Conservation (phyloP, 2,329 filamentous ascomycete genomes). For the Hypocreales sp. region DNA sequence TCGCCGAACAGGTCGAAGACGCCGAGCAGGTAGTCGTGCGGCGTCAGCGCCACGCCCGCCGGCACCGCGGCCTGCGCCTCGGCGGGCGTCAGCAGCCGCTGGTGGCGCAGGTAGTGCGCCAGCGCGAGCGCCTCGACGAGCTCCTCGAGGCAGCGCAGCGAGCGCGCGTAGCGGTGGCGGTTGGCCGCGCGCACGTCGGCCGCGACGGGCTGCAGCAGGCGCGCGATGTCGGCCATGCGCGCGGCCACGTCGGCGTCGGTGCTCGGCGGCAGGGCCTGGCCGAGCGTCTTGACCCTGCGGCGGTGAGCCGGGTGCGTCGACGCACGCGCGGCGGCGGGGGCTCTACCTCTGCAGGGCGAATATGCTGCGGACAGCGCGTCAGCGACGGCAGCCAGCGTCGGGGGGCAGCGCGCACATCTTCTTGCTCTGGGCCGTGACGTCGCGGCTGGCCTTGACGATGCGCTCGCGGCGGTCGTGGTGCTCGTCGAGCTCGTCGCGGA, state of each 20-base stretch:
- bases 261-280: constrained; percentile 46
- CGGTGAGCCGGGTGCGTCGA: too few species aligned
- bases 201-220: constrained; percentile 51
- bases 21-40: constrained; percentile 78
- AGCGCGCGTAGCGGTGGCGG: constrained; percentile 63
- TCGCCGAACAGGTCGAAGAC: constrained; percentile 91
- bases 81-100: constrained; percentile 54
- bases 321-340: too few species aligned
- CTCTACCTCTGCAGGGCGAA: constrained; percentile 22
- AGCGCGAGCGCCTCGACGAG: constrained; percentile 88
- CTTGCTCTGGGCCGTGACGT: constrained; percentile 89
- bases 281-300: constrained; percentile 46
- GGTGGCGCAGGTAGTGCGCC: constrained; percentile 68
- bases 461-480: constrained; percentile 87
- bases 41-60: constrained; percentile 46
- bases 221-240: constrained; percentile 55
- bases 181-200: constrained; percentile 67
- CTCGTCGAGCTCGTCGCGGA: constrained; percentile 79
- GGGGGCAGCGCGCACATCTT: constrained; percentile 55
- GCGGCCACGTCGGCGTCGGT: constrained; percentile 56
- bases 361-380: constrained; percentile 13
- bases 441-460: constrained; percentile 78
- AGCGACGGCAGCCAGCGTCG: not conserved
- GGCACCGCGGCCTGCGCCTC: constrained; percentile 38
- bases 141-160: constrained; percentile 82